Evolutionary conservation across 495 filamentous ascomycete genomes (phyloP), one percentile per base, ranked within the genome.

Genomic region (Hyaloscypha finlandica): DNA sequence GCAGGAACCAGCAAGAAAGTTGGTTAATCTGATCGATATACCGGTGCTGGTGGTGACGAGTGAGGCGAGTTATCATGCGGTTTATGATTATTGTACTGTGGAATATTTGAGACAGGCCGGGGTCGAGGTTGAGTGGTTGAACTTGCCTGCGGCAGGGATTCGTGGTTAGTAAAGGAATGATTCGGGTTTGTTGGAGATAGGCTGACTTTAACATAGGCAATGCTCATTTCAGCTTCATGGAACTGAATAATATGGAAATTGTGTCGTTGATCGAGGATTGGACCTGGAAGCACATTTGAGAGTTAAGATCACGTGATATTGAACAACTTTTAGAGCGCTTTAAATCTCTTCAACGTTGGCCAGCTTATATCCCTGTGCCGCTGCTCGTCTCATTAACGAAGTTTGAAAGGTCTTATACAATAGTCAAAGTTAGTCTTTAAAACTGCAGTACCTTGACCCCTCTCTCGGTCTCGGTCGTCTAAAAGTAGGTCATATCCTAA

Each of bases 51-150:
- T 87, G 4, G 63, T 85, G 16, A 86, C 84, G 4, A 77, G 74
- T 20, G 79, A 82, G 67, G 80, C 85, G 30, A 86, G 83, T 66
- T 83, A 80, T 67, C 86, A 89, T 69, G 74, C 77, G 19, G 71
- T 75, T 61, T 89, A 85, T 70, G 86, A 89, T 66, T 84, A 81
- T 73, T 85, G 79, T 69, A 83, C 80, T 0, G 79, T 83, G n/a
- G 64, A 71, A 63, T 89, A 80, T 69, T 70, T 87, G 54, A 67
- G 78, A 61, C 86, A 89, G 73, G 84, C 83, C 2, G 85, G 86
- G 22, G 51, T 53, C 6, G 8, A n/a, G 6, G 51, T 25, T 20
- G 22, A 53, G 22, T 53, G 51, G 51, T 3, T 53, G 22, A n/a
- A 25, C 16, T 53, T 53, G 51, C 16, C 19, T 11, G 51, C 8